Base-by-base conservation (phyloP, 208 protist species). In the Leishmania amazonensis region DNA sequence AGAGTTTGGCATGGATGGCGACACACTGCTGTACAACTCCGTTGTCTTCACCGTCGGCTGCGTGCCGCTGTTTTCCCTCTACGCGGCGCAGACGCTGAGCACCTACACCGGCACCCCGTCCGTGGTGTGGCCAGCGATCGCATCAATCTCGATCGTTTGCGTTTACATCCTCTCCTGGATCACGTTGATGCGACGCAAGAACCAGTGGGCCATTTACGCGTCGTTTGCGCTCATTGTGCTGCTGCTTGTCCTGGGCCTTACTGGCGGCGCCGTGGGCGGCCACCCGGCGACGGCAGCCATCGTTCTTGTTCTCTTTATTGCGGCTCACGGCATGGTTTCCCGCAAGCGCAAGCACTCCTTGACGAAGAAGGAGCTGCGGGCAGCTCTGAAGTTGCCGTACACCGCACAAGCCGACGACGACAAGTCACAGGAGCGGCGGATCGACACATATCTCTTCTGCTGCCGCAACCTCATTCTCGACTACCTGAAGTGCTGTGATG, bases 1-100 rank as follows among this genome's bases (percentile, higher is more conserved):
- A 78, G 93, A 98, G 84, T 98, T 92, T 76, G 95, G 95, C 62
- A 45, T 98, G n/a, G 95, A 98, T 81, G 80, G 85, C 17, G 80
- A 85, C 19, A 95, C 92, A 68, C 76, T 96, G 13, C 84, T 89
- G 57, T 93, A 89, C 83, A 96, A 96, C 82, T 83, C 86, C 9
- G 74, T 96, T 67, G 87, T 96, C 15, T 95, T 96, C 75, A 95
- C 89, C 8, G 80, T 98, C n/a, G 93, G 92, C 13, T 87, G 80
- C 70, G 92, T 95, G 17, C 93, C 95, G 19, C 80, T 98, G 19
- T 96, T 98, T 76, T 87, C 84, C 8, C 75, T 98, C 2, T 94
- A 93, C 70, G 88, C 91, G 3, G 89, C 85, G 8, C 90, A 94
- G 67, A 78, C 84, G 31, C 79, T 96, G 19, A 90, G 81, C 67